Evolutionary conservation across 2,329 filamentous ascomycete genomes (phyloP).

Genomic region (Colletotrichum euphorbiae): DNA sequence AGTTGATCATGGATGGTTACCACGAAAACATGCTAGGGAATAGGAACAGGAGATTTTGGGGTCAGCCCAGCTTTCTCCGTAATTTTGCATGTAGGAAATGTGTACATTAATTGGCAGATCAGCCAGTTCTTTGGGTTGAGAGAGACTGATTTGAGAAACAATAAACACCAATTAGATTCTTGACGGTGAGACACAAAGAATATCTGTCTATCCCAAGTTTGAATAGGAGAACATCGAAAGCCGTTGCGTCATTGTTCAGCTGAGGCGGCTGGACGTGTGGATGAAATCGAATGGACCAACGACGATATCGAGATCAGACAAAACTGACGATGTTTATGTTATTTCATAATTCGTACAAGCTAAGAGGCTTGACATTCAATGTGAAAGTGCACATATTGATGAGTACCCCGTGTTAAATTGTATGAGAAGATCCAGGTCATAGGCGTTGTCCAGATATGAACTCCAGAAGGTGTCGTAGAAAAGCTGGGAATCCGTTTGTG

Average conservation of each 20-base stretch:
- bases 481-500: conserved; percentile 5
- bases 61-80: background rate
- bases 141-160: conserved; percentile 19
- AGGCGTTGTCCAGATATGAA: conserved; percentile 3
- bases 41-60: background rate
- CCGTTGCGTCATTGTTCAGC: no score
- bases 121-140: conserved; percentile 5
- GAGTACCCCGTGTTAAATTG: conserved; percentile 3
- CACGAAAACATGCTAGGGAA: background rate
- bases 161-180: conserved; percentile 1
- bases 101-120: conserved; percentile 7
- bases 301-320: no score
- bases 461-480: conserved; percentile 27
- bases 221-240: no score
- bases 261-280: no score
- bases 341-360: background rate
- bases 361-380: background rate
- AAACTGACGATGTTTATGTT: no score
- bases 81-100: conserved; percentile 11
- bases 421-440: conserved; percentile 17
- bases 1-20: background rate
- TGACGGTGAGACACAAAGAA: background rate
- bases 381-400: no score
- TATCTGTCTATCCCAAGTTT: no score
- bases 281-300: no score